These are phyloP conservation scores for Annulohypoxylon maeteangense DNA, from an alignment of 495 filamentous ascomycete genomes.

Conservation along the genomic window DNA sequence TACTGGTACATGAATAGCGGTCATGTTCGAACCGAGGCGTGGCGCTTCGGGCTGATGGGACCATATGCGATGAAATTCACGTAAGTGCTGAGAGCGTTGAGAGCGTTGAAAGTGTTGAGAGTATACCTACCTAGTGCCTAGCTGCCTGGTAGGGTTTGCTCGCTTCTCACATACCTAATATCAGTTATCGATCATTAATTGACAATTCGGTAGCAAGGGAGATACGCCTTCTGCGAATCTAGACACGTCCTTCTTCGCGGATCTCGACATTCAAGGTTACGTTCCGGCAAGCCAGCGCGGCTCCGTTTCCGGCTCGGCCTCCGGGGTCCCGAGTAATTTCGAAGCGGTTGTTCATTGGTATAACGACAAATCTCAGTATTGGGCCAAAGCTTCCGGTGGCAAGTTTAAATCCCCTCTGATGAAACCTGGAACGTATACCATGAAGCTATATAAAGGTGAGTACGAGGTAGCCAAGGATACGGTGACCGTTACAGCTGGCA, in stretches of 20 bases:
- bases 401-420: slow-evolving; percentile 69
- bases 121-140: too few species aligned
- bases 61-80: slow-evolving; percentile 69
- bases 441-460: slow-evolving; percentile 70
- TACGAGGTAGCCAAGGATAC: slow-evolving; percentile 58
- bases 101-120: too few species aligned
- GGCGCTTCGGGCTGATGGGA: slow-evolving; percentile 68
- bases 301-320: slow-evolving; percentile 66
- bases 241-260: slow-evolving; percentile 66
- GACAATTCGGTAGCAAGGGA: slow-evolving; percentile 50
- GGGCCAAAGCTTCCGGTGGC: slow-evolving; percentile 62
- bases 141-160: too few species aligned
- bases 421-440: slow-evolving; percentile 73
- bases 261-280: slow-evolving; percentile 64
- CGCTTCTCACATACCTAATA: too few species aligned
- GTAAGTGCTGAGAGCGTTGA: too few species aligned
- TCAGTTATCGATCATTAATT: too few species aligned
- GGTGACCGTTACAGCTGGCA: slow-evolving; percentile 61
- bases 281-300: slow-evolving; percentile 60
- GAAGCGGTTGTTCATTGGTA: slow-evolving; percentile 71
- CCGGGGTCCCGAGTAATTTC: slow-evolving; percentile 57
- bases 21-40: slow-evolving; percentile 67
- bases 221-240: slow-evolving; percentile 55
- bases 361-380: slow-evolving; percentile 70
- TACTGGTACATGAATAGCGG: slow-evolving; percentile 74